These are phyloP conservation scores for Amesomyces nigricolor DNA, from an alignment of 2,329 filamentous ascomycete genomes.

Conservation along the genomic window DNA sequence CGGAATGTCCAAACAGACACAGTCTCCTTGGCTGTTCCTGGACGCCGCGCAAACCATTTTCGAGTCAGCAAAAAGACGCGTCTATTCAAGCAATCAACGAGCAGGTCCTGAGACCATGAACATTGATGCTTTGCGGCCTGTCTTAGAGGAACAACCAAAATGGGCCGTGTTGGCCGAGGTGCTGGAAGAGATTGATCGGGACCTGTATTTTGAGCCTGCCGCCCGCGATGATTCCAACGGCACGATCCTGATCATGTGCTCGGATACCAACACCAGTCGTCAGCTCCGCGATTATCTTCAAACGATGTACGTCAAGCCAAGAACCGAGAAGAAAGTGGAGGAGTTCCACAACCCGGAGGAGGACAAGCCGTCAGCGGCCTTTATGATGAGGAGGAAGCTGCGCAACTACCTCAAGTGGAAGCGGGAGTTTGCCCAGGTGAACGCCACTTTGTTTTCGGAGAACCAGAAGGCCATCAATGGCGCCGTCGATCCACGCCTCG, in stretches of 20 bases:
- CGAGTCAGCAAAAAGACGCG: slow-evolving; percentile 77
- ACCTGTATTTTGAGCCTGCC: slow-evolving; percentile 75
- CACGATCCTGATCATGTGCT: slow-evolving; percentile 94
- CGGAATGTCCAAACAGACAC: slow-evolving; percentile 78
- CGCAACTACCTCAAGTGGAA: slow-evolving; percentile 90
- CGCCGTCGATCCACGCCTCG: slow-evolving; percentile 52
- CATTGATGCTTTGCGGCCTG: slow-evolving; percentile 63
- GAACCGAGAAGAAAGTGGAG: slow-evolving; percentile 40
- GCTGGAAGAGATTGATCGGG: slow-evolving; percentile 85
- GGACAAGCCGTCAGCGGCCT: slow-evolving; percentile 64
- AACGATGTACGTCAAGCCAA: slow-evolving; percentile 73
- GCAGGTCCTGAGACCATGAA: slow-evolving; percentile 42
- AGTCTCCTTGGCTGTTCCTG: slow-evolving; percentile 93
- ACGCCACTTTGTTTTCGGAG: slow-evolving; percentile 68
- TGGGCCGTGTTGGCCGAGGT: slow-evolving; percentile 88
- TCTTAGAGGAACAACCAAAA: slow-evolving; percentile 91
- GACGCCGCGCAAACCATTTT: slow-evolving; percentile 95
- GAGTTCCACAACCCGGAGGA: slow-evolving; percentile 47
- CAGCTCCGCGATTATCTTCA: slow-evolving; percentile 89
- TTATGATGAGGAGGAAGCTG: slow-evolving; percentile 86
- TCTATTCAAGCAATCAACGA: slow-evolving; percentile 68
- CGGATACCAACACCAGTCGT: slow-evolving; percentile 75
- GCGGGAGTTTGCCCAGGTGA: slow-evolving; percentile 79
- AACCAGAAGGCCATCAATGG: slow-evolving; percentile 72
- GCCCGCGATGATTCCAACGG: slow-evolving; percentile 79